Evolutionary conservation across 108 stramenopile genomes (phyloP).

Genomic region (Fragilaria radians): DNA sequence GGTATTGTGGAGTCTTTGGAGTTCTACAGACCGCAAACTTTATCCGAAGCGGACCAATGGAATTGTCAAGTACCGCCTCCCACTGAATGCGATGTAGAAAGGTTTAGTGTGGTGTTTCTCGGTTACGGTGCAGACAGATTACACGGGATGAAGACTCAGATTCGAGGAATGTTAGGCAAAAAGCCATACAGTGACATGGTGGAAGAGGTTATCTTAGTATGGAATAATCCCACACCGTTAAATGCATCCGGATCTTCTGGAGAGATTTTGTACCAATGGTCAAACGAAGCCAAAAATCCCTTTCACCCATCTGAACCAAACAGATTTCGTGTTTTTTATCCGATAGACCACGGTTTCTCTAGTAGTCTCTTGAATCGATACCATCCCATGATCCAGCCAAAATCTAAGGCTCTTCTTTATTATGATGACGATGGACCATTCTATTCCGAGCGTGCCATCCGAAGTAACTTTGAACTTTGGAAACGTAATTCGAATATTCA

Average conservation of each 20-base stretch:
- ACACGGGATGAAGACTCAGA: slow-evolving; percentile 21
- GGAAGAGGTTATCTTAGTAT: slow-evolving; percentile 70
- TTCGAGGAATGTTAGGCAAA: slow-evolving; percentile 20
- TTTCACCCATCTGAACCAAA: background rate
- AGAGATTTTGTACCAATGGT: slow-evolving; percentile 6
- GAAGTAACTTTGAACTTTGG: slow-evolving; percentile 81
- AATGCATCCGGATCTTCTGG: slow-evolving; percentile 17
- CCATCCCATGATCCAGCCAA: slow-evolving; percentile 63
- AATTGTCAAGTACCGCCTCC: slow-evolving; percentile 39
- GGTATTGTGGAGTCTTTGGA: slow-evolving; percentile 32
- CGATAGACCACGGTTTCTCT: slow-evolving; percentile 56
- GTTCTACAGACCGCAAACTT: slow-evolving; percentile 5
- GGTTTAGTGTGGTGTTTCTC: slow-evolving; percentile 57
- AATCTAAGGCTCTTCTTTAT: slow-evolving; percentile 79
- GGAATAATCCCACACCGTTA: slow-evolving; percentile 64
- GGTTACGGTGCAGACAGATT: slow-evolving; percentile 54
- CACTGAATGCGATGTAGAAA: slow-evolving; percentile 38
- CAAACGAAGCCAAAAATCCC: background rate
- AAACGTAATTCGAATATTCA: slow-evolving; percentile 80
- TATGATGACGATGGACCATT: slow-evolving; percentile 91
- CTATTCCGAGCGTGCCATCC: slow-evolving; percentile 51
- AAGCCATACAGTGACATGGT: slow-evolving; percentile 18
- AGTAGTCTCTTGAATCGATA: slow-evolving; percentile 87
- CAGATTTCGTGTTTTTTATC: slow-evolving; percentile 71
- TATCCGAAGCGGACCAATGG: slow-evolving; percentile 16